Evolutionary conservation across 495 filamentous ascomycete genomes (phyloP).

Genomic region (Penicillium riverlandense): DNA sequence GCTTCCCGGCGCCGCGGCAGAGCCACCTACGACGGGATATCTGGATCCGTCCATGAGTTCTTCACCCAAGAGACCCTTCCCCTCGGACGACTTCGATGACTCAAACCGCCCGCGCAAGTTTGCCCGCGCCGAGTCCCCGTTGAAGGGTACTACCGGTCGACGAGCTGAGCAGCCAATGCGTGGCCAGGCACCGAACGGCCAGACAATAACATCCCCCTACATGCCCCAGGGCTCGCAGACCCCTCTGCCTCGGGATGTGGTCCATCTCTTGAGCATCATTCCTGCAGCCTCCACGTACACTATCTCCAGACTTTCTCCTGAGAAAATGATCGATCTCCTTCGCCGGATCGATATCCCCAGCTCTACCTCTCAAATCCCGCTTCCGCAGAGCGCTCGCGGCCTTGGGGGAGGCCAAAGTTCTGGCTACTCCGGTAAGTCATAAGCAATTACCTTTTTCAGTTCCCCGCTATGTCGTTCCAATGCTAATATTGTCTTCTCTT

Average conservation of each 20-base stretch:
- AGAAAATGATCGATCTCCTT: conserved; percentile 66
- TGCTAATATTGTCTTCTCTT: too few relatives aligned
- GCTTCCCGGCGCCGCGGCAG: conserved; percentile 17
- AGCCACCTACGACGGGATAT: conserved; percentile 46
- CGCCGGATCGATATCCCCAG: conserved; percentile 57
- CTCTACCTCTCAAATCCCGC: conserved; percentile 39
- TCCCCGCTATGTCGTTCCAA: too few relatives aligned
- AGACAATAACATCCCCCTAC: conserved; percentile 21
- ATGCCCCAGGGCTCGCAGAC: conserved; percentile 38
- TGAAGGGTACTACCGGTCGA: conserved; percentile 78
- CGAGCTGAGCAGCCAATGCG: conserved; percentile 74
- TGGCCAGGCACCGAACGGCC: conserved; percentile 26
- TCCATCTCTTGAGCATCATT: conserved; percentile 74
- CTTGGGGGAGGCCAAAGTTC: conserved; percentile 19
- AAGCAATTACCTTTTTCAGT: neutral
- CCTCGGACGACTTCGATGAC: conserved; percentile 65
- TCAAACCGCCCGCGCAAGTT: conserved; percentile 68
- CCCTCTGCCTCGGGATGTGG: conserved; percentile 69
- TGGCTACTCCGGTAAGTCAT: conserved; percentile 27
- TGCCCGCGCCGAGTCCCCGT: conserved; percentile 71
- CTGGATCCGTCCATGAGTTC: conserved; percentile 38
- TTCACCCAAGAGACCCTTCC: conserved; percentile 71
- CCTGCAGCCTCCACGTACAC: conserved; percentile 69
- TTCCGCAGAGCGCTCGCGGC: conserved; percentile 28
- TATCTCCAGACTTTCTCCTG: conserved; percentile 57